phyloP scores from a whole-genome alignment of 73 alveolate species.

The Paramecium sexaurelia region DNA sequence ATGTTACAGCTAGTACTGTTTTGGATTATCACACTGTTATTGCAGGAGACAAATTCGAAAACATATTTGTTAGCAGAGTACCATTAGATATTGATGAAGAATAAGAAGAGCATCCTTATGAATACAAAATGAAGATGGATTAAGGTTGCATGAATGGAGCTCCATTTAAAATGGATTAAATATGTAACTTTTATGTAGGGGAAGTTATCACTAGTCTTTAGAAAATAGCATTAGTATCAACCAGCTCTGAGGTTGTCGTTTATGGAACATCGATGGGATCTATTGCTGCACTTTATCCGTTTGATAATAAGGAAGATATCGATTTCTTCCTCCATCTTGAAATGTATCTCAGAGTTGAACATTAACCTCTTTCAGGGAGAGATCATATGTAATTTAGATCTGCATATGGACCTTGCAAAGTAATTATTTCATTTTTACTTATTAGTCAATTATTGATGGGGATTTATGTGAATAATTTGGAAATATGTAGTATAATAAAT shows the following conservation, averaged over 20 bases:
- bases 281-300: slow-evolving; percentile 92
- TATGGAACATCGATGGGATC: slow-evolving; percentile 96
- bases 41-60: slow-evolving; percentile 97
- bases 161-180: slow-evolving; percentile 91
- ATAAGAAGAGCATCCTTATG: slow-evolving; percentile 96
- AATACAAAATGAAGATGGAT: slow-evolving; percentile 94
- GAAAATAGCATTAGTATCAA: slow-evolving; percentile 80
- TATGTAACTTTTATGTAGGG: slow-evolving; percentile 95
- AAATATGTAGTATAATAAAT: slow-evolving; percentile 80
- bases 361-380: slow-evolving; percentile 98
- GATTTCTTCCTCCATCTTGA: slow-evolving; percentile 99
- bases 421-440: slow-evolving; percentile 55
- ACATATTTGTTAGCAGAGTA: slow-evolving; percentile 90
- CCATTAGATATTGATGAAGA: slow-evolving; percentile 97
- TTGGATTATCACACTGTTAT: slow-evolving; percentile 97
- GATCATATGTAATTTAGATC: slow-evolving; percentile 98
- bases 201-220: slow-evolving; percentile 91
- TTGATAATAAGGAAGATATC: slow-evolving; percentile 94
- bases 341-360: slow-evolving; percentile 97
- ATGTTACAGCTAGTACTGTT: slow-evolving; percentile 86
- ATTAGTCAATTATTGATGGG: slow-evolving; percentile 92
- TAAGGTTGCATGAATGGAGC: slow-evolving; percentile 98
- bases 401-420: slow-evolving; percentile 90
- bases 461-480: slow-evolving; percentile 96
- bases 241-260: slow-evolving; percentile 88